Evolutionary conservation across 352 stramenopile species (phyloP).

Genomic region (Globisporangium alternatum): DNA sequence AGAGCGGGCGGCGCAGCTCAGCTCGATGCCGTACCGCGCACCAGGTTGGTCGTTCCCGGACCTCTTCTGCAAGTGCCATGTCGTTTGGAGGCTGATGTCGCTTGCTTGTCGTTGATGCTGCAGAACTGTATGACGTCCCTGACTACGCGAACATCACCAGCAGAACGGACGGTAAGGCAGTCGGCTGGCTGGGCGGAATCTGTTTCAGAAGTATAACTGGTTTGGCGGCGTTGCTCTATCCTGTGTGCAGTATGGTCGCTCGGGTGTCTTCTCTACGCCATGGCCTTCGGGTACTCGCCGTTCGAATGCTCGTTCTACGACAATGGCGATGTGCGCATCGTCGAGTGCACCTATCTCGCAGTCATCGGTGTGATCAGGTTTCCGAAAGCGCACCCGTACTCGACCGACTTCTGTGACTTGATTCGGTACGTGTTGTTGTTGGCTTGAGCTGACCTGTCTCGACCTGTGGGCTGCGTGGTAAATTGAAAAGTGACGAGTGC

Average conservation of each 20-base stretch:
- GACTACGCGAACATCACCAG: constrained; percentile 68
- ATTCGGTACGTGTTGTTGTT: constrained; percentile 41
- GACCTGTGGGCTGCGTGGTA: neutral
- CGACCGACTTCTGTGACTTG: constrained; percentile 59
- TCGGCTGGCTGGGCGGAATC: neutral
- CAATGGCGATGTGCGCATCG: constrained; percentile 54
- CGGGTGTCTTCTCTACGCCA: constrained; percentile 86
- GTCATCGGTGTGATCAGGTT: constrained; percentile 86
- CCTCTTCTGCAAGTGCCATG: neutral
- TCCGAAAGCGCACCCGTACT: constrained; percentile 56
- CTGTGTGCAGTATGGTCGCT: constrained; percentile 74
- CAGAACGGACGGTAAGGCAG: constrained; percentile 54
- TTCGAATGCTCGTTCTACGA: constrained; percentile 87
- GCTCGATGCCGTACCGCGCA: constrained; percentile 85
- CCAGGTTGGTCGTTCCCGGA: constrained; percentile 39
- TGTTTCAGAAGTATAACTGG: neutral
- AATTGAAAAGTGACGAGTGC: constrained; percentile 15
- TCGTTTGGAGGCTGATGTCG: neutral
- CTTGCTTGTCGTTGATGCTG: neutral
- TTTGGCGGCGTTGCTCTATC: neutral
- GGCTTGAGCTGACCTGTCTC: neutral
- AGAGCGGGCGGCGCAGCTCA: constrained; percentile 78
- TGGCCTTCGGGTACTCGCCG: constrained; percentile 88
- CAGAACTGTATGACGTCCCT: constrained; percentile 87
- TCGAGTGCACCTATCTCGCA: constrained; percentile 85